Evolutionary conservation across 2,329 filamentous ascomycete genomes (phyloP).

Genomic region (Pseudogymnoascus sp.): DNA sequence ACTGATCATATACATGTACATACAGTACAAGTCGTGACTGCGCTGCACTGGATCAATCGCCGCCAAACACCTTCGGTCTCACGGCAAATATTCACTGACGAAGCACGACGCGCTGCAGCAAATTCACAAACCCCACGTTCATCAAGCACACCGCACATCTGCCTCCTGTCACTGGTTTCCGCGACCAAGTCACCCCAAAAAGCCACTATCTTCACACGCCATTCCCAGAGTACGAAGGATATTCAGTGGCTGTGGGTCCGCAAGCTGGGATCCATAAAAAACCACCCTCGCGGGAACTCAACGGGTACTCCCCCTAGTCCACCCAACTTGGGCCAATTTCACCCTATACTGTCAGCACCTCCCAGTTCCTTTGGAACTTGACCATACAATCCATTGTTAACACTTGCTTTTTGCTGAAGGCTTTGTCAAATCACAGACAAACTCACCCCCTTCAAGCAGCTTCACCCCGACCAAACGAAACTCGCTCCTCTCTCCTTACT

Average conservation of each 20-base stretch:
- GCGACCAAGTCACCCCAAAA: neutral
- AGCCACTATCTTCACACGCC: neutral
- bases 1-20: neutral
- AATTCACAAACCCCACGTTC: neutral
- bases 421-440: constrained; percentile 3
- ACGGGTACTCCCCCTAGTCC: neutral
- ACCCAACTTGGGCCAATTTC: constrained; percentile 5
- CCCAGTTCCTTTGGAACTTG: constrained; percentile 15
- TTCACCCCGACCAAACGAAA: neutral
- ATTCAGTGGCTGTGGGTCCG: neutral
- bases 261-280: neutral
- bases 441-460: neutral
- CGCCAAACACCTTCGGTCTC: neutral
- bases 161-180: neutral
- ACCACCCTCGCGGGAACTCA: neutral
- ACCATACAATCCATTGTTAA: constrained; percentile 12
- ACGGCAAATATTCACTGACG: neutral
- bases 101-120: neutral
- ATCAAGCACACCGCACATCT: neutral
- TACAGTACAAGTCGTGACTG: neutral
- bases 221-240: neutral
- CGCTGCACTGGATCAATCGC: neutral
- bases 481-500: constrained; percentile 9
- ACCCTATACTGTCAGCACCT: constrained; percentile 5
- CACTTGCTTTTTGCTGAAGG: constrained; percentile 10